Conservation (phyloP, 495 filamentous ascomycete genomes). For the Hypomontagnella monticulosa region DNA sequence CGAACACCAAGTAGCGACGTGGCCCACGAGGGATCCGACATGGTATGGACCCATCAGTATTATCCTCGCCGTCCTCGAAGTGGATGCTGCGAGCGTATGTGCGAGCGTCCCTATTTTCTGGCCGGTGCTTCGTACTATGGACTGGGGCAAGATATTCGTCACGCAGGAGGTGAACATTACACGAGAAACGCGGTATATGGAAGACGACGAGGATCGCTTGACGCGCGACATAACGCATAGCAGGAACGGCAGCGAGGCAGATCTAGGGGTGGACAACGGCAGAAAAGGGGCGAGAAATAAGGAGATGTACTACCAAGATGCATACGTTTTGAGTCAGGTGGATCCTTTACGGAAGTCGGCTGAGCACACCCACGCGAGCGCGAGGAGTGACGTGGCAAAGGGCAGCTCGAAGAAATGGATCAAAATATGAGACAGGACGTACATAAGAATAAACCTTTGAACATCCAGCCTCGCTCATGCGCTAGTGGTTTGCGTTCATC, state of each 20-base stretch:
- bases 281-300: constrained; percentile 20
- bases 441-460: constrained; percentile 5
- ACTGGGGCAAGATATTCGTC: constrained; percentile 45
- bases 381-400: constrained; percentile 28
- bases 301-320: constrained; percentile 41
- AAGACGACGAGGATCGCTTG: constrained; percentile 39
- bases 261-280: constrained; percentile 5
- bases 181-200: constrained; percentile 39
- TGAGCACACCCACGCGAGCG: constrained; percentile 29
- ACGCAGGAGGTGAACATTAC: constrained; percentile 47
- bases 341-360: constrained; percentile 35
- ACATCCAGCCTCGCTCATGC: background rate
- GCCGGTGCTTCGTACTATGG: constrained; percentile 27
- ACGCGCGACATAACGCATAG: constrained; percentile 36
- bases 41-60: constrained; percentile 48
- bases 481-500: background rate
- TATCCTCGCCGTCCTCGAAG: constrained; percentile 46
- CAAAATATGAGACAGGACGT: constrained; percentile 28
- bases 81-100: constrained; percentile 47
- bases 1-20: constrained; percentile 39
- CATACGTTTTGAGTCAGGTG: constrained; percentile 38
- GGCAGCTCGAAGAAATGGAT: constrained; percentile 31
- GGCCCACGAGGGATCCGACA: constrained; percentile 47
- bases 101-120: constrained; percentile 52
- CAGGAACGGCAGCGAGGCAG: constrained; percentile 33